Evolutionary conservation across 2,329 filamentous ascomycete species (phyloP), one percentile per base, ranked within the genome.

Genomic region (Xylaria sp.): DNA sequence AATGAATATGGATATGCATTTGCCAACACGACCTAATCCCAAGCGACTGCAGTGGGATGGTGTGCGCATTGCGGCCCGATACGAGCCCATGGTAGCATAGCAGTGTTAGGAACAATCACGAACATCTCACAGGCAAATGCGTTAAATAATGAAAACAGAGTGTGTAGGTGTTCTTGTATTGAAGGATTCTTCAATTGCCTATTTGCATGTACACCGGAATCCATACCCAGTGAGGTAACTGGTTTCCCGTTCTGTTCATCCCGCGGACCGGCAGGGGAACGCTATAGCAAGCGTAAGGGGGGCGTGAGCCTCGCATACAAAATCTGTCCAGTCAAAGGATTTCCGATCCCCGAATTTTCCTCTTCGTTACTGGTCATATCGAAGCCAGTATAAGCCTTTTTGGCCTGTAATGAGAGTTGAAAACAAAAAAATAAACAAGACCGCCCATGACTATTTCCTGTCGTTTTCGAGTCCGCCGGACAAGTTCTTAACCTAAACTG

Each of bases 261-360:
- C 66, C 32, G 36, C 12, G 39, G 12, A 42, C 32, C 17, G 42
- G 48, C 14, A 54, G 56, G 55, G 47, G 12, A 57, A 61, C 57
- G 61, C 61, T 64, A 56, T 63, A 69, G 34, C 34, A 62, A 63
- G 61, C 53, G 61, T 36, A 48, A 39, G 34, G 48, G 27, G 24
- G 69, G 64, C 69, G 67, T 67, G 69, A 69, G 69, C 69, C 69
- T 14, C 57, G 17, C 61, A 64, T 60, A 57, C 64, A 63, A 71
- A 65, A 62, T 69, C 61, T 69, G 66, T 59, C 58, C 61, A 48
- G 48, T 58, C 24, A 58, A 48, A 36, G 67, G 45, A 47, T 60
- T 63, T 56, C 59, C 53, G 34, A 61, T 61, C 57, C 63, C 63
- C 11, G n/a, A 32, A 14, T 53, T 56, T 36, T 34, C 67, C 53